phyloP scores from a whole-genome alignment of 768 basidiomycete genomes.

The Scleroderma citrinum region DNA sequence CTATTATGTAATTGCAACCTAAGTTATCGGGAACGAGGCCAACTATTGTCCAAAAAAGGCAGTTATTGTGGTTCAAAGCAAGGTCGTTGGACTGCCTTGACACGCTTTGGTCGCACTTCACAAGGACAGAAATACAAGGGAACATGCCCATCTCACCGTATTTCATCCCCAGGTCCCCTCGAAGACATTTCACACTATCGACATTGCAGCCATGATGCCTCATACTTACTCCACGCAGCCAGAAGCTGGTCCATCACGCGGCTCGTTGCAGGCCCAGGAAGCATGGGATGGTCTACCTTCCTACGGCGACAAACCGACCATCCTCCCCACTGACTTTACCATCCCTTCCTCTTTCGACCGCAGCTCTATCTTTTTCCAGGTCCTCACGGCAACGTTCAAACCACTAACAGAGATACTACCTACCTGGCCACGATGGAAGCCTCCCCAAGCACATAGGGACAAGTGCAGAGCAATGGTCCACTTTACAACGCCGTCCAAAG shows the following conservation, averaged over 20 bases:
- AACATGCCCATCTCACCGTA: slow-evolving; percentile 10
- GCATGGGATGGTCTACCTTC: slow-evolving; percentile 4
- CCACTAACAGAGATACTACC: slow-evolving; percentile 3
- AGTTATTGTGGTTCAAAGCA: slow-evolving; percentile 22
- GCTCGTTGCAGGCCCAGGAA: background rate
- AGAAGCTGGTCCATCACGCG: slow-evolving; percentile 12
- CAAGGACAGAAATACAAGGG: slow-evolving; percentile 15
- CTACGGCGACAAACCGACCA: slow-evolving; percentile 6
- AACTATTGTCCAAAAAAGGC: slow-evolving; percentile 30
- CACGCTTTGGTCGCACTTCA: slow-evolving; percentile 12
- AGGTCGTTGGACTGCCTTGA: slow-evolving; percentile 19
- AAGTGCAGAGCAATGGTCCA: slow-evolving; percentile 24
- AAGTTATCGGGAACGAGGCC: slow-evolving; percentile 2
- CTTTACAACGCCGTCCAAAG: slow-evolving; percentile 14
- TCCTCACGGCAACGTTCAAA: slow-evolving; percentile 22
- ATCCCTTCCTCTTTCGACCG: slow-evolving; percentile 17
- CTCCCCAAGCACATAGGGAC: slow-evolving; percentile 14
- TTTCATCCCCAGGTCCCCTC: background rate
- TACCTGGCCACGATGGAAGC: slow-evolving; percentile 8
- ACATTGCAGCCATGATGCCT: slow-evolving; percentile 9
- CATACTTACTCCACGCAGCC: slow-evolving; percentile 1
- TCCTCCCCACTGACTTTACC: slow-evolving; percentile 5
- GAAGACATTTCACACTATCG: background rate
- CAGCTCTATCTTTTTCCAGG: slow-evolving; percentile 25
- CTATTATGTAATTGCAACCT: no score